Conservation (phyloP, 2,329 filamentous ascomycete genomes). For the Stachybotrys chartarum region DNA sequence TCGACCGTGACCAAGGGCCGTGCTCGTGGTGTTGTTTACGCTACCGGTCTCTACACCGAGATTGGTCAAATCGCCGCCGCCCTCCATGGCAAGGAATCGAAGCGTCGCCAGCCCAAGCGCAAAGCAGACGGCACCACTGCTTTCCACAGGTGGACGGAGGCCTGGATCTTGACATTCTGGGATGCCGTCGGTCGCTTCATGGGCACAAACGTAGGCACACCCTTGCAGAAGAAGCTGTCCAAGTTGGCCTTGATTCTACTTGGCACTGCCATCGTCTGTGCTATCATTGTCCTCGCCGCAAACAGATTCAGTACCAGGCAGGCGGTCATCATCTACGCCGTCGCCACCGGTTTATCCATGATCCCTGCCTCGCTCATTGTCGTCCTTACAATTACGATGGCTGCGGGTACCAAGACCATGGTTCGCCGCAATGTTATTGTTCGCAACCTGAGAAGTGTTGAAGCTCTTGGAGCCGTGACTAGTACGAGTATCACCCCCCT, state of each 20-base stretch:
- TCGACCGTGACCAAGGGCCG: constrained; percentile 56
- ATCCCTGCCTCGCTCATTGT: constrained; percentile 41
- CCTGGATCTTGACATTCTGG: constrained; percentile 27
- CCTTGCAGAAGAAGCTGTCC: constrained; percentile 61
- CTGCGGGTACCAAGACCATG: constrained; percentile 48
- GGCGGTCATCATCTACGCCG: constrained; percentile 36
- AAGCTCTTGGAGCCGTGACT: constrained; percentile 48
- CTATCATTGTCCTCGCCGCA: constrained; percentile 36
- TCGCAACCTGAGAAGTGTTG: constrained; percentile 41
- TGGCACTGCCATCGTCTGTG: constrained; percentile 43
- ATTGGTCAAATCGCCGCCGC: constrained; percentile 52
- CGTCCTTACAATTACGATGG: constrained; percentile 54
- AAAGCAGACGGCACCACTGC: constrained; percentile 32
- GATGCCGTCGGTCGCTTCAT: constrained; percentile 37
- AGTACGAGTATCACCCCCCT: constrained; percentile 18
- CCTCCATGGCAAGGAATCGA: constrained; percentile 30
- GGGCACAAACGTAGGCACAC: constrained; percentile 51
- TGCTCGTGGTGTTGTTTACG: constrained; percentile 52
- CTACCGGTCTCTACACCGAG: constrained; percentile 55
- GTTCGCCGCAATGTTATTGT: constrained; percentile 45
- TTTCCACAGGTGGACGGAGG: constrained; percentile 22
- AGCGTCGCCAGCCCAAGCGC: constrained; percentile 28
- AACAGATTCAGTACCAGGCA: constrained; percentile 30
- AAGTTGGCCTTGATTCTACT: constrained; percentile 64
- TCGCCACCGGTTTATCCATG: constrained; percentile 40